Base-by-base conservation (phyloP, 352 stramenopile genomes). In the Discostella stelligera region DNA sequence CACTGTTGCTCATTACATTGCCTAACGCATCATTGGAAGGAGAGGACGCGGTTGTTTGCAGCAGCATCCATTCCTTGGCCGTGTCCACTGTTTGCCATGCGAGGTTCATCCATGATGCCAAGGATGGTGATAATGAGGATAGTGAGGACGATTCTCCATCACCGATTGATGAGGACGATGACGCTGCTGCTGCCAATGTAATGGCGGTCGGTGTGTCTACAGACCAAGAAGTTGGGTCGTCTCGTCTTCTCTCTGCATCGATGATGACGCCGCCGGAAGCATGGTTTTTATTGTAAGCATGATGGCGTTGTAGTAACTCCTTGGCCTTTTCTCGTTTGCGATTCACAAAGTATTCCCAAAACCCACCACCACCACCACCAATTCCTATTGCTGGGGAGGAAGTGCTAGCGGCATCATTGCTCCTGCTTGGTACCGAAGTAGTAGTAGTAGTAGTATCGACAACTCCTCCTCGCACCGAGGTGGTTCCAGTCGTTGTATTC, bases 91-190 rank as follows among this genome's bases (percentile, higher is more conserved):
- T 50, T 44, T 53, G 49, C 59, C 18, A 63, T 18, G 48, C 59
- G 21, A 70, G 68, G 39, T 20, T 76, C 58, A 68, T 63, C 68
- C 68, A 76, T 5, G 68, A 75, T 16, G 44, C 62, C 48, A 44
- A 44, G 37, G 7, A 44, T 44, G 37, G 37, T 44, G 37, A 44
- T 10, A 44, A 10, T 1, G 7, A 44, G 4, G 37, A 44, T 44
- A 44, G 11, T 11, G 37, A 44, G 3, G 37, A 11, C 11, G 7
- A 44, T 44, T 14, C 37, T 14, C 37, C 37, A 44, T 14, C 11
- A 44, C 37, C 37, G 37, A 32, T 32, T 32, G 27, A 44, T 8
- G 37, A 44, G 3, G 37, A 44, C 37, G 37, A 44, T 8, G 37
- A 44, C 37, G 37, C 7, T 44, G 37, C 37, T 44, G 37, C 37